Evolutionary conservation across 768 basidiomycete genomes (phyloP), one percentile per base, ranked within the genome.

Genomic region (Boletus subparvulus): DNA sequence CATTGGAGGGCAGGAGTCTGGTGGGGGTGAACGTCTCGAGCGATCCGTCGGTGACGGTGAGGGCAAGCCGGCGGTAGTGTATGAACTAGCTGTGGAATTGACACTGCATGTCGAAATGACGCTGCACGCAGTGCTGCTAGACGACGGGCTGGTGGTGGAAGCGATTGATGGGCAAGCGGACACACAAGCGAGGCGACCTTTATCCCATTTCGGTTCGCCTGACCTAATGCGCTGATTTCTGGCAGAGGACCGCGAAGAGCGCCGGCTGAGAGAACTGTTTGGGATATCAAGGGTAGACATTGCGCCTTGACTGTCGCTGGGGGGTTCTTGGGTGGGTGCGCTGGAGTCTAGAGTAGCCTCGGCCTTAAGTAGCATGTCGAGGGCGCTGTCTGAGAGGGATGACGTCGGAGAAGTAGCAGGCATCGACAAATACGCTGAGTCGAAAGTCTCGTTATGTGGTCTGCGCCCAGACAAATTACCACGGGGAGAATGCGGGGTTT

Each of bases 1-100:
- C 75, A 84, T 78, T 24, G 73, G 70, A 37, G 83, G 82, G 53
- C 68, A 70, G 10, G 65, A 72, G 37, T 67, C 72, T 51, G 72
- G 61, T 37, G 72, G 56, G 12, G 70, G 72, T 2, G 70, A 72
- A 21, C 71, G 72, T 44, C 68, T 64, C 50, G 48, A 62, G 21
- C 69, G 72, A 41, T 72, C 61, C 52, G 59, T 70, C 30, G 72
- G 72, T 7, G 72, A 73, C 10, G 67, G 61, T 4, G 61, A 56
- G 47, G 64, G 50, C 3, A 62, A 58, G 52, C 54, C 56, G 11
- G 54, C 39, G n/a, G 64, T n/a, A 28, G 26, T 6, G 26, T 28
- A 28, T 28, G 26, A 28, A 6, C 26, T 28, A 35, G 50, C 52
- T 48, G 66, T 52, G 10, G 60, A 69, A 24, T 41, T 48, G 26